These are phyloP conservation scores for Zancudomyces culisetae DNA, from an alignment of 371 early-diverging fungal genomes.

Conservation along the genomic window DNA sequence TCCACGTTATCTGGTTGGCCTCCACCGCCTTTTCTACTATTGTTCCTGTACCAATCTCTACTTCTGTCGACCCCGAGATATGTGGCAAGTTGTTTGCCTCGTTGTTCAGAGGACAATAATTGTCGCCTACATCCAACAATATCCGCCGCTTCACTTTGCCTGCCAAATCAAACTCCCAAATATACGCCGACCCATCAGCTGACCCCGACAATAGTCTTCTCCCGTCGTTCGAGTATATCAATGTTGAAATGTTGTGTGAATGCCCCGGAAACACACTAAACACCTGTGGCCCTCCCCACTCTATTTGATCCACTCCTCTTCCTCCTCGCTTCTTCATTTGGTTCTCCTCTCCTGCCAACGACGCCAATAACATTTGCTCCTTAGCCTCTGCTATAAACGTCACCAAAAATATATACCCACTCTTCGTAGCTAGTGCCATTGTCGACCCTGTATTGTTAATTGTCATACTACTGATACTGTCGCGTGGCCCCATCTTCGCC, in stretches of 20 bases:
- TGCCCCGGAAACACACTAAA: conserved; percentile 56
- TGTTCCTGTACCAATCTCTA: neutral
- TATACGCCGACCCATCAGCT: conserved; percentile 33
- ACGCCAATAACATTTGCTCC: neutral
- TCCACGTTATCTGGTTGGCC: conserved; percentile 22
- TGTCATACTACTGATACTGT: conserved; percentile 39
- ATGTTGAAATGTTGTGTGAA: conserved; percentile 46
- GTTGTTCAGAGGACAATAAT: neutral
- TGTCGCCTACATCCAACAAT: conserved; percentile 3
- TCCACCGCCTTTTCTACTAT: conserved; percentile 10
- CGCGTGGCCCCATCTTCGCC: conserved; percentile 32
- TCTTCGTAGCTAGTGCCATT: conserved; percentile 61
- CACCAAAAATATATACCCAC: conserved; percentile 48
- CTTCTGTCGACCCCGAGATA: neutral
- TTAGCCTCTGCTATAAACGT: conserved; percentile 10
- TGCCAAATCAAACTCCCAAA: conserved; percentile 29
- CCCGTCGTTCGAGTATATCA: conserved; percentile 53
- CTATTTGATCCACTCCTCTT: neutral
- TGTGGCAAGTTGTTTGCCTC: neutral
- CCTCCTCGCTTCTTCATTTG: neutral
- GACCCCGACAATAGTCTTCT: conserved; percentile 51
- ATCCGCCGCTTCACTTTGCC: conserved; percentile 23
- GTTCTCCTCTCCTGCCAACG: neutral
- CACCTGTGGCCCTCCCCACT: conserved; percentile 33
- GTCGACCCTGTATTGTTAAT: conserved; percentile 64